A percentile compares a stretch with the other conserved stretches of the same genome.
phyloP scores from a whole-genome alignment of 2,329 filamentous ascomycete species.

The Chrysosporium keratinophilum region DNA sequence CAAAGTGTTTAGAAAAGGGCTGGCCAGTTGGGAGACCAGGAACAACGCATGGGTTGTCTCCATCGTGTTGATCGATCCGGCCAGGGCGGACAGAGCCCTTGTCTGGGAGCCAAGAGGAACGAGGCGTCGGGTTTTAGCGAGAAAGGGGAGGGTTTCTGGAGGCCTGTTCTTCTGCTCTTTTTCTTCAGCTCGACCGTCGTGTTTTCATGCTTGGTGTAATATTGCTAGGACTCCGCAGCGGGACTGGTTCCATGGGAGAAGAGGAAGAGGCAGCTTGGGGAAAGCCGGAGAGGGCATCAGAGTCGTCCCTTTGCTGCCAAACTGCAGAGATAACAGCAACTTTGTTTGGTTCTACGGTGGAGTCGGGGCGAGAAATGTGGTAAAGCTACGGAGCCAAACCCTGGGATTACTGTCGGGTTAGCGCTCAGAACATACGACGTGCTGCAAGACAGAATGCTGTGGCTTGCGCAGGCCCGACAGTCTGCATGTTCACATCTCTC shows the following conservation, averaged over 20 bases:
- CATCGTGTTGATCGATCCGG: no score
- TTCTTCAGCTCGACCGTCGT: neutral
- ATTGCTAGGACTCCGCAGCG: neutral
- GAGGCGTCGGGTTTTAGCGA: neutral
- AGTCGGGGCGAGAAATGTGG: neutral
- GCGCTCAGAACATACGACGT: neutral
- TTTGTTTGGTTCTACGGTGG: neutral
- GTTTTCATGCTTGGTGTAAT: neutral
- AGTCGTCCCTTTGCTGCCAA: neutral
- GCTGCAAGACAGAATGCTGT: neutral
- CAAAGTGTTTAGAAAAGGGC: conserved; percentile 3
- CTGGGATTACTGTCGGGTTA: neutral
- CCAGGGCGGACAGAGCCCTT: no score
- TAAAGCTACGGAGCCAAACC: neutral
- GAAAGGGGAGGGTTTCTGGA: neutral
- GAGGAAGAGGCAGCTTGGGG: neutral
- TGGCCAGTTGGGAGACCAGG: neutral
- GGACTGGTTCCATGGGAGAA: neutral
- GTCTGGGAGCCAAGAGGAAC: neutral
- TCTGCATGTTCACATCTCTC: neutral
- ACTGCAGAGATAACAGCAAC: neutral
- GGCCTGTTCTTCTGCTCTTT: no score
- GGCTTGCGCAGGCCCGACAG: neutral
- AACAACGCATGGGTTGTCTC: neutral
- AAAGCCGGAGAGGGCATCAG: neutral